Evolutionary conservation across 306 rosid species (phyloP).

Genomic region (Rosa rugosa): DNA sequence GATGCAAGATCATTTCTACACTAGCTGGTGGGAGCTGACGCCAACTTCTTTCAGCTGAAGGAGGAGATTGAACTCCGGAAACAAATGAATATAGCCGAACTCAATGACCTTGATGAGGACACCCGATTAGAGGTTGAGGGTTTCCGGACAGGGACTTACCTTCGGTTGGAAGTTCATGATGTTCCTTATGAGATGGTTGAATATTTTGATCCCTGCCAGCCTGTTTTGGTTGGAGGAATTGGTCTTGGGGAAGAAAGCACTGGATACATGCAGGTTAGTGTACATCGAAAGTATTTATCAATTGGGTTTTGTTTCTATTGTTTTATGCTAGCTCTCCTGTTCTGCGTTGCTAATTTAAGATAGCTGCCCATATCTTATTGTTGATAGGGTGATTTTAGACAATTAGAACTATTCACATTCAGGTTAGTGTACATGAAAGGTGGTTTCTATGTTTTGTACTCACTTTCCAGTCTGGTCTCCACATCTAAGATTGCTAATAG

Average conservation of each 20-base stretch:
- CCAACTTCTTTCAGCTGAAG: conserved; percentile 60
- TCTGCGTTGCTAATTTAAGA: neutral
- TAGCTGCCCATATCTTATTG: neutral
- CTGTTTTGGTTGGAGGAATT: conserved; percentile 85
- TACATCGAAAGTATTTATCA: neutral
- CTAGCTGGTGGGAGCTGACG: conserved; percentile 15
- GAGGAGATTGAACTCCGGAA: conserved; percentile 77
- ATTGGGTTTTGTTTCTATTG: neutral
- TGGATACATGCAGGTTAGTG: conserved; percentile 91
- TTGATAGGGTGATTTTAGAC: neutral
- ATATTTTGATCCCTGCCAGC: conserved; percentile 83
- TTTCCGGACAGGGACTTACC: conserved; percentile 76
- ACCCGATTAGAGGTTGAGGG: conserved; percentile 81
- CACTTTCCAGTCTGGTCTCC: neutral
- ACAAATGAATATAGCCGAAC: conserved; percentile 85
- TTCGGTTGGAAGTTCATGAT: conserved; percentile 85
- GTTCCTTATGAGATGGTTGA: conserved; percentile 89
- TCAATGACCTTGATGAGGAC: conserved; percentile 79
- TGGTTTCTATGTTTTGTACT: neutral
- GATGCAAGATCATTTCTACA: conserved; percentile 8
- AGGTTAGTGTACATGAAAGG: neutral
- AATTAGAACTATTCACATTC: neutral
- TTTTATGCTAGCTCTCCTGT: neutral
- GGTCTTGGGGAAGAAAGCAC: conserved; percentile 87
- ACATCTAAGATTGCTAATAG: neutral